phyloP scores from a whole-genome alignment of 2,329 filamentous ascomycete species.

The Aspergillus sp. region DNA sequence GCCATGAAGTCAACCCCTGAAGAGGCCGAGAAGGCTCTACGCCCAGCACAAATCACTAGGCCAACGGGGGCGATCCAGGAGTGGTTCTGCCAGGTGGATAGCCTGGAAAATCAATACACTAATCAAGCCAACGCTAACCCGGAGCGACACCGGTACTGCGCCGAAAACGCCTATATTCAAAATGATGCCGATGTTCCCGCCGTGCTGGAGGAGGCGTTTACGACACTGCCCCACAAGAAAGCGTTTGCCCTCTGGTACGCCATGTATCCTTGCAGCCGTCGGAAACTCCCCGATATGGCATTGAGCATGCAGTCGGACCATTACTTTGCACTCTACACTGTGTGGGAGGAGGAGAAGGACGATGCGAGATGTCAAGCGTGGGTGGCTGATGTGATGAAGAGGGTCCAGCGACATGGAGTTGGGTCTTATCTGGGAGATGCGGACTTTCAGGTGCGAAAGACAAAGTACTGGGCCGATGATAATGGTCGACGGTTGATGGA shows the following conservation, averaged over 20 bases:
- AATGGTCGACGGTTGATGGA: slow-evolving; percentile 46
- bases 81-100: slow-evolving; percentile 39
- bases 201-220: slow-evolving; percentile 52
- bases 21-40: slow-evolving; percentile 20
- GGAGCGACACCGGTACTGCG: slow-evolving; percentile 50
- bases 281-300: slow-evolving; percentile 53
- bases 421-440: slow-evolving; percentile 59
- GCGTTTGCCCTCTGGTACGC: slow-evolving; percentile 53
- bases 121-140: slow-evolving; percentile 53
- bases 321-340: slow-evolving; percentile 57
- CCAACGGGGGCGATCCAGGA: slow-evolving; percentile 42
- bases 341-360: slow-evolving; percentile 52
- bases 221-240: slow-evolving; percentile 49
- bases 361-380: slow-evolving; percentile 49
- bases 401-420: slow-evolving; percentile 44
- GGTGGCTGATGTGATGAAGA: slow-evolving; percentile 46
- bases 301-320: slow-evolving; percentile 58
- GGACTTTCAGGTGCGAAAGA: slow-evolving; percentile 53
- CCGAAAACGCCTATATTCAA: slow-evolving; percentile 54
- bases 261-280: slow-evolving; percentile 53
- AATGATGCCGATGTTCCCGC: slow-evolving; percentile 50
- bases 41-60: slow-evolving; percentile 29
- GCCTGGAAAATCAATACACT: slow-evolving; percentile 36
- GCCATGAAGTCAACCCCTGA: slow-evolving; percentile 17
- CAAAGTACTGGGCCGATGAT: slow-evolving; percentile 52